Base-by-base conservation (phyloP, 2,329 filamentous ascomycete genomes). In the Verticillium nonalfalfae region DNA sequence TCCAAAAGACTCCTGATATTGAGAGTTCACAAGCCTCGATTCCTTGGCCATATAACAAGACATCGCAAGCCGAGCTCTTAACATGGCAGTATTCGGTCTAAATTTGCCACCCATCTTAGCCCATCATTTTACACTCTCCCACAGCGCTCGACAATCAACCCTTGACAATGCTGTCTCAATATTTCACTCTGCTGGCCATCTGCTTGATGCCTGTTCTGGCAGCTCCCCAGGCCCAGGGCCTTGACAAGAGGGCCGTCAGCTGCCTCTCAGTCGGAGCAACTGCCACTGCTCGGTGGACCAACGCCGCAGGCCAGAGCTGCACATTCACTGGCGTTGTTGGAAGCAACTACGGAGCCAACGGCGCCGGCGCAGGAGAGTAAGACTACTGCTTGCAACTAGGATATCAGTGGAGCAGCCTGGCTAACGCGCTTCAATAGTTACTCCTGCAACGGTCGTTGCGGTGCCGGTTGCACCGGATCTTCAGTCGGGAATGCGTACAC, bases 381-480 rank as follows among this genome's bases (percentile, higher is more conserved):
- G 77, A 69, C 5, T 18, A 0, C 9, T 7, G 7, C 7, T 2
- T n/a, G 14, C 11, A 34, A 3, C 45, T 11, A 18, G 13, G 4
- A 9, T 3, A 57, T 5, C 3, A 50, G n/a, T 4, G 5, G 3
- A 18, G n/a, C 1, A 21, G 3, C 1, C 13, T 5, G 13, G 14
- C 58, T 36, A 9, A 59, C 6, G 10, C 7, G 10, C 1, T 9
- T 13, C 5, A 14, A 60, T 26, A 81, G 79, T 26, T 82, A 81
- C 56, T 78, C 75, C 9, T 81, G 79, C 61, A 81, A 81, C 59
- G 79, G 79, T 1, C 72, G 79, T 35, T 81, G 80, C 38, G 79
- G 80, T 33, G 76, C 75, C 10, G 79, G 78, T 0, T 82, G 79
- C 57, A 72, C 68, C 1, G 79, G 79, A 5, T 57, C 69, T 4